Percentiles rank a stretch among this genome's conserved stretches.
phyloP scores from a whole-genome alignment of 2,329 filamentous ascomycete genomes.

The Botrytis galanthina region DNA sequence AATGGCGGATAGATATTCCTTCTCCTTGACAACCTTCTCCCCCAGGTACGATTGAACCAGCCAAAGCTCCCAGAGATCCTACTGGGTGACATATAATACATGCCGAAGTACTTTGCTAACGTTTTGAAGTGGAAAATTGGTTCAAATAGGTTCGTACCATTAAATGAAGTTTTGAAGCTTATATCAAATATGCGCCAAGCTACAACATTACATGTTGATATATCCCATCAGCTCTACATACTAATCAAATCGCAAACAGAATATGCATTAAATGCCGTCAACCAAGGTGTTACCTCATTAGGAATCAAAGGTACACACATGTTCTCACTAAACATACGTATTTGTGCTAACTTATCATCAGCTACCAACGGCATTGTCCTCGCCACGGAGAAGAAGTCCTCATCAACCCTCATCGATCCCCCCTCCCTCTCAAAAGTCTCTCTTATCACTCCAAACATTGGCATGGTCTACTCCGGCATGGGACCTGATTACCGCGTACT shows the following conservation, averaged over 20 bases:
- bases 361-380: slow-evolving; percentile 99
- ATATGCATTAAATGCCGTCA: slow-evolving; percentile 98
- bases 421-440: slow-evolving; percentile 95
- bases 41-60: slow-evolving; percentile 70
- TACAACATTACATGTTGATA: slow-evolving; percentile 19
- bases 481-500: slow-evolving; percentile 96
- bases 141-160: slow-evolving; percentile 78
- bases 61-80: slow-evolving; percentile 26
- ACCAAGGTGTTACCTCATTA: slow-evolving; percentile 96
- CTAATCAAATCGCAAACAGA: slow-evolving; percentile 54
- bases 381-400: slow-evolving; percentile 99
- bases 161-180: slow-evolving; percentile 11
- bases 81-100: slow-evolving; percentile 21
- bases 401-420: slow-evolving; percentile 92
- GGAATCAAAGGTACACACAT: slow-evolving; percentile 83
- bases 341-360: slow-evolving; percentile 41
- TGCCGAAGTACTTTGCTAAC: slow-evolving; percentile 28
- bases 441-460: slow-evolving; percentile 97
- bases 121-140: slow-evolving; percentile 82
- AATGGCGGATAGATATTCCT: slow-evolving; percentile 99
- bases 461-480: slow-evolving; percentile 99
- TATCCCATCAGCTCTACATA: slow-evolving; percentile 22
- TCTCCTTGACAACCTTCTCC: slow-evolving; percentile 99
- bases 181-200: slow-evolving; percentile 15
- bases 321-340: background rate